Evolutionary conservation across 768 basidiomycete species (phyloP), one percentile per base, ranked within the genome.

Genomic region (Auriscalpium vulgare): DNA sequence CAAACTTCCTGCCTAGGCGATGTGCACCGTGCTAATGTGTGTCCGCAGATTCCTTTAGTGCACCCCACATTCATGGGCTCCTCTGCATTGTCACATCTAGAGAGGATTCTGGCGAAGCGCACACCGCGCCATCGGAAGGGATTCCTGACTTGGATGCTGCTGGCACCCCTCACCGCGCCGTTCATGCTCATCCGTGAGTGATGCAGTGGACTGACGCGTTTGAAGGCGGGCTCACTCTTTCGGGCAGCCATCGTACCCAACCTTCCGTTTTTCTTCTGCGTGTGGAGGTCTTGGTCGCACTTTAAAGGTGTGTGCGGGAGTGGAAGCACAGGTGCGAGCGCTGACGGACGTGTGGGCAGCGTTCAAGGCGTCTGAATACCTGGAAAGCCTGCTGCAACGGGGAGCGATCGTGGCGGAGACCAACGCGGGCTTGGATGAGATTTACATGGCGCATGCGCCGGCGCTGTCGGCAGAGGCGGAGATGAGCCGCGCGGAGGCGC

Each of bases 251-350:
- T 91, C 46, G 81, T 91, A 69, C 90, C 89, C 35, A 92, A 92
- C 66, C 69, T 92, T 19, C 89, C 89, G 0, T 85, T 92, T 67
- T 89, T 92, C 73, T 92, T 88, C 69, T 90, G 87, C 62, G 79
- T 76, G 10, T 92, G 89, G 89, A 77, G 89, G 46, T 83, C 87
- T 45, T 92, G 88, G 88, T 85, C 84, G 43, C 89, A 92, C 68
- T 91, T 85, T 66, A 80, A 76, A 78, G 88, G 88, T 88, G 56
- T 40, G 53, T 16, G 56, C 16, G 1, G 2, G 34, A 37, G 13
- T 14, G 46, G 21, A 47, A 44, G 19, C 35, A 13, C 47, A 16
- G 16, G 21, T 11, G 45, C 38, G 58, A 51, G 45, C 54, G 47
- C 50, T 16, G 45, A 55, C 40, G 50, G 34, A 36, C 16, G 3